phyloP scores from a whole-genome alignment of 2,329 filamentous ascomycete species.

The Botrytis tulipae region DNA sequence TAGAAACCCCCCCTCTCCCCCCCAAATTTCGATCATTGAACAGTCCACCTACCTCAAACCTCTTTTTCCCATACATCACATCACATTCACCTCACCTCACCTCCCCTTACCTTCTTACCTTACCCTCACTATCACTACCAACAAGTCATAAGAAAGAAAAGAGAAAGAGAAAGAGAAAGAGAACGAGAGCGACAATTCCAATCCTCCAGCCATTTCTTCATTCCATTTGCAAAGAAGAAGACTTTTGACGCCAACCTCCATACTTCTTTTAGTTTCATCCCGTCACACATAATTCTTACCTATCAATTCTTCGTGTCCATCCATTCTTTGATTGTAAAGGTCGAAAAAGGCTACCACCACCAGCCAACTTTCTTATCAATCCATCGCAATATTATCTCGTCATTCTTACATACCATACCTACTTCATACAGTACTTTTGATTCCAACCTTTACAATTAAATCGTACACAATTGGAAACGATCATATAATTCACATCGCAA shows the following conservation, averaged over 20 bases:
- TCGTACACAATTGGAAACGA: neutral
- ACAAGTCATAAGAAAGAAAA: neutral
- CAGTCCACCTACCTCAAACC: neutral
- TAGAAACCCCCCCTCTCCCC: neutral
- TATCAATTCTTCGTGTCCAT: neutral
- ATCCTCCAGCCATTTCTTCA: neutral
- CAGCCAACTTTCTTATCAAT: slow-evolving; percentile 2
- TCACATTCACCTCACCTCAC: neutral
- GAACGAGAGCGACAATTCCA: neutral
- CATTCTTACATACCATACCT: neutral
- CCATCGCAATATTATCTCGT: slow-evolving; percentile 3
- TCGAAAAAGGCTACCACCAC: neutral
- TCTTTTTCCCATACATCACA: neutral
- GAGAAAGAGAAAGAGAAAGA: neutral
- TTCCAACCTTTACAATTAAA: neutral
- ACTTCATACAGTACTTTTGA: neutral
- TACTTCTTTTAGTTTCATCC: neutral
- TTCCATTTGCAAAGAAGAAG: neutral
- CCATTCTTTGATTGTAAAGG: neutral
- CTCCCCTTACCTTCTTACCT: neutral
- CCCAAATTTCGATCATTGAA: slow-evolving; percentile 1
- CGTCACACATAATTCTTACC: neutral
- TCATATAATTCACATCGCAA: neutral
- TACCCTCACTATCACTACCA: neutral
- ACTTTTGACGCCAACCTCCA: neutral